Conservation (phyloP, 257 asterid species). For the Datura wrightii region DNA sequence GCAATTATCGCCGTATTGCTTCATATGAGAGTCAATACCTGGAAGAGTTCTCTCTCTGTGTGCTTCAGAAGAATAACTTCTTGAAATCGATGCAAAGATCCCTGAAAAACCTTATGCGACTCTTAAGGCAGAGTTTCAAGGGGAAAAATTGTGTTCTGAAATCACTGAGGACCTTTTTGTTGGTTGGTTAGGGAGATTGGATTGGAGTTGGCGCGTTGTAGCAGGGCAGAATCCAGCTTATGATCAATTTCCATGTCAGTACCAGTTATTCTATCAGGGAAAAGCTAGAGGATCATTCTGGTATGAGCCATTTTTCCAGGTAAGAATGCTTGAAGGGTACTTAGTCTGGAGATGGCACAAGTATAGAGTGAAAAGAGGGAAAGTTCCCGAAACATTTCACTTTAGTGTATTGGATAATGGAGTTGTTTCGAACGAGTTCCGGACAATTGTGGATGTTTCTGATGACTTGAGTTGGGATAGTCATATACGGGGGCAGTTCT, state of each 20-base stretch:
- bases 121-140: conserved; percentile 68
- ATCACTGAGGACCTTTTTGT: conserved; percentile 90
- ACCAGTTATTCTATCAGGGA: conserved; percentile 87
- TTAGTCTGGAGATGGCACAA: conserved; percentile 87
- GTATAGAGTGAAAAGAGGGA: conserved; percentile 81
- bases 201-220: conserved; percentile 97
- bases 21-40: conserved; percentile 79
- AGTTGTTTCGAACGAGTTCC: conserved; percentile 83
- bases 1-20: conserved; percentile 84
- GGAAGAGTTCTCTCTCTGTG: conserved; percentile 80
- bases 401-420: conserved; percentile 92
- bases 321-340: conserved; percentile 63
- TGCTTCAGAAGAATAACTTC: conserved; percentile 82
- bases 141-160: conserved; percentile 61
- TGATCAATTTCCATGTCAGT: conserved; percentile 96
- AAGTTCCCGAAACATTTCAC: conserved; percentile 66
- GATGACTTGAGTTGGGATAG: conserved; percentile 91
- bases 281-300: conserved; percentile 90
- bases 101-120: conserved; percentile 70
- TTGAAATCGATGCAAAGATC: conserved; percentile 77
- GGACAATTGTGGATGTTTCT: conserved; percentile 80
- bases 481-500: conserved; percentile 91
- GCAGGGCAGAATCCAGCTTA: conserved; percentile 98
- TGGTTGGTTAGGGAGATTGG: conserved; percentile 82
- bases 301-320: conserved; percentile 94